Base-by-base conservation (phyloP, 495 filamentous ascomycete species). In the Penicillium daleae region DNA sequence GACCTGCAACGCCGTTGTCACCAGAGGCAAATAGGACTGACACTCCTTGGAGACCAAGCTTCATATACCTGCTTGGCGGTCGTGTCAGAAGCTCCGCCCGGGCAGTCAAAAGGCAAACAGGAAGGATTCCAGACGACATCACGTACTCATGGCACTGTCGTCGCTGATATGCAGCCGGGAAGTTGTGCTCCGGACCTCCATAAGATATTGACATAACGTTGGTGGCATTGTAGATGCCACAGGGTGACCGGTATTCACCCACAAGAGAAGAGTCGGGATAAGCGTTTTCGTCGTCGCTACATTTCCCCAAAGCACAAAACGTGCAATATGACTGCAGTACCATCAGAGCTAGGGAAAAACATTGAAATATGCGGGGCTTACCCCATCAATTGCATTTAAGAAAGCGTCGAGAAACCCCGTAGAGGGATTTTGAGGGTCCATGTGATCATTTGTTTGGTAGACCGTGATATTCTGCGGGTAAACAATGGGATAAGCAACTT, bases 101-200 rank as follows among this genome's bases (percentile, higher is more conserved):
- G 48, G 48, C 27, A 50, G 48, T 50, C 22, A 29, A 29, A 29
- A 6, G 9, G 24, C 9, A 50, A 15, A 10, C 27, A 4, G 15
- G 21, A 29, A 29, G 27, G 24, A 50, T 27, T 17, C 5, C 3
- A 27, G 6, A 15, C 15, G n/a, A 27, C 6, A 50, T 50, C 12
- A 50, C 48, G 48, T 50, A 50, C 48, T 50, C 48, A 29, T 50
- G 27, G 48, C 48, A 50, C 48, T 50, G 48, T 29, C 48, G 21
- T 27, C 48, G 27, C 48, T 50, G 48, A 50, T 50, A 50, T 29
- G 48, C 8, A 50, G 4, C 22, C n/a, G 48, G 48, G n/a, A 50
- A 50, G 15, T 50, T 50, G 9, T 50, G 48, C 24, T 50, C 48
- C 22, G 48, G 48, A n/a, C 48, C 48, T 29, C 48, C 48, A 29